Evolutionary conservation across 2,329 filamentous ascomycete genomes (phyloP).

Genomic region (Fusarium pseudoanthophilum): DNA sequence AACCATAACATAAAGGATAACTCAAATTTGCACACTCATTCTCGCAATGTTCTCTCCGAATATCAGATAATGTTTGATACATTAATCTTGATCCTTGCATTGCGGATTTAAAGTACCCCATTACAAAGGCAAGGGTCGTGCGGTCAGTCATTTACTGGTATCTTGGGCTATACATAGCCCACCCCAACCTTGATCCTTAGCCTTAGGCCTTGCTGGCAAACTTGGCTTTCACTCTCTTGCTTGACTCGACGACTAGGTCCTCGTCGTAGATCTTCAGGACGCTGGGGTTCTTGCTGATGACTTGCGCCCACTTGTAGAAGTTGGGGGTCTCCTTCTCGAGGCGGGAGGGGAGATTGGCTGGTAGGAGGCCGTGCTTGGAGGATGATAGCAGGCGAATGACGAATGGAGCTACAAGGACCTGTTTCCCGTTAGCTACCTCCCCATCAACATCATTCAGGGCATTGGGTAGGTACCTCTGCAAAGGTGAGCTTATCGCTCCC

Average conservation of each 20-base stretch:
- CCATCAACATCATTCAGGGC: no score
- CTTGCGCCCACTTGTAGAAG: constrained; percentile 74
- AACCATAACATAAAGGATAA: neutral
- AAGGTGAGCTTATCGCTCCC: constrained; percentile 73
- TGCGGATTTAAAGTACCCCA: constrained; percentile 2
- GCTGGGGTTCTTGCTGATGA: constrained; percentile 69
- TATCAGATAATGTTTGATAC: neutral
- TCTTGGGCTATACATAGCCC: constrained; percentile 4
- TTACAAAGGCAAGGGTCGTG: neutral
- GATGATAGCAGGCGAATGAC: constrained; percentile 68
- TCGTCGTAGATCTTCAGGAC: constrained; percentile 73
- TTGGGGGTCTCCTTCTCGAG: constrained; percentile 68
- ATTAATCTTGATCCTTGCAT: constrained; percentile 8
- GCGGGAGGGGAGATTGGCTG: constrained; percentile 56
- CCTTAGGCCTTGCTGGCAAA: constrained; percentile 13
- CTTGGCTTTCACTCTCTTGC: constrained; percentile 37
- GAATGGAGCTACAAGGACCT: constrained; percentile 75
- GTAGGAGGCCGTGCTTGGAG: constrained; percentile 65
- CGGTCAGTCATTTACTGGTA: neutral
- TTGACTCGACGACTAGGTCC: constrained; percentile 33
- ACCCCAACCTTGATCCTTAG: neutral
- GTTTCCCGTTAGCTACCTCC: neutral
- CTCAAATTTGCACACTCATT: neutral
- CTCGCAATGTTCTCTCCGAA: neutral
- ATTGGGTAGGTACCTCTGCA: constrained; percentile 68